Base-by-base conservation (phyloP, 23 red algal species). In the Cyanidiococcus yangmingshanensis region DNA sequence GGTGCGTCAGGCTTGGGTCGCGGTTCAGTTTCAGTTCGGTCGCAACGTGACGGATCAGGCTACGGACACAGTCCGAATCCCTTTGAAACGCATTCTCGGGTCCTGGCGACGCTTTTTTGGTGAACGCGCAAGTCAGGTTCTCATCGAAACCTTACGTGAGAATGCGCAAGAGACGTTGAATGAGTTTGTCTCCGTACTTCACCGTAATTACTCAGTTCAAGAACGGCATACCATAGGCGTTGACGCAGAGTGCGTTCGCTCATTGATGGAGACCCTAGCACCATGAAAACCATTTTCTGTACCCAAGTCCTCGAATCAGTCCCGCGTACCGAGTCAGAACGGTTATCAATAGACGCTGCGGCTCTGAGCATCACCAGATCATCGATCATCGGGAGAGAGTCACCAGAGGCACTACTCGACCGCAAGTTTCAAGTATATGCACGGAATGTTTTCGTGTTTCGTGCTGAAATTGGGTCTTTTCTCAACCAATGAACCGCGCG, bases 221-320 rank as follows among this genome's bases (percentile, higher is more conserved):
- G 87, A 97, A 71, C 83, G 87, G 1, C 87, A 88, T 63, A 45
- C 74, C n/a, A 88, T 90, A 58, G 93, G 79, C 0, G 77, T 90
- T 34, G 84, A 85, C 39, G 93, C 58, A 0, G 1, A 58, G 32
- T 1, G n/a, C 38, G 34, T 50, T 17, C 78, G 59, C n/a, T 3
- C 39, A 15, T 30, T 81, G 26, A 58, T 81, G 3, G 40, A 71
- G 63, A 29, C 63, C 7, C 32, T 35, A 2, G 21, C 63, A 7
- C 63, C 63, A 71, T 12, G 32, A 2, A 7, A 2, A 71, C 63
- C 63, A 29, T 71, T 29, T 71, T n/a, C 50, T 57, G n/a, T 57
- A 57, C 50, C 50, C 16, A n/a, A 57, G 50, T n/a, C n/a, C n/a
- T n/a, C n/a, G n/a, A n/a, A n/a, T n/a, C n/a, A n/a, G n/a, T n/a